Base-by-base conservation (phyloP, 441 rosid genomes). In the Euphorbia schlechtendalii region DNA sequence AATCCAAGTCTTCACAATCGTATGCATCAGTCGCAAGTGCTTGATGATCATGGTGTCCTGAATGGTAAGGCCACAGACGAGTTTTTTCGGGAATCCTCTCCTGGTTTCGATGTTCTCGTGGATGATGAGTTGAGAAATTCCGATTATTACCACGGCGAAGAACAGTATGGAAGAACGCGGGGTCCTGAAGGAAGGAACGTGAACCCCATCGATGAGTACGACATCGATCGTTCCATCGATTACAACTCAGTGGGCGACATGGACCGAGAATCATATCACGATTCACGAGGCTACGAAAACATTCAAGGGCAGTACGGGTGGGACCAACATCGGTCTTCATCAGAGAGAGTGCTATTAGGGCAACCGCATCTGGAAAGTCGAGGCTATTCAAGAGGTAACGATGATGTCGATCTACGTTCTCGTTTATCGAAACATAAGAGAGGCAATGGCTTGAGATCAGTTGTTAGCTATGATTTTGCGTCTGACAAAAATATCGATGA, bases 61-160 rank as follows among this genome's bases (percentile, higher is more conserved):
- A 81, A 75, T 61, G 85, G 78, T 43, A 92, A 82, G 86, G 96
- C 89, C 22, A 41, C 74, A 36, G 92, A 89, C 63, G 96, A 92
- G 21, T 70, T 73, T 59, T 57, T 86, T 66, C 84, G 86, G 80
- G 96, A 92, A 73, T 86, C 96, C 10, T 89, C 98, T 76, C 98
- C 98, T 73, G 98, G 98, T 59, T 89, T 92, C 83, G 92, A 92
- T 82, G 98, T 92, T 73, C 90, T 92, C 66, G 98, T 92, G 73
- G 96, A 87, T 64, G 86, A 86, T 72, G 96, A 92, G 74, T 73
- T 76, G 18, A 60, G 86, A 67, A 89, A 83, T 59, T 65, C 87
- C 59, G 89, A 86, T 67, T 92, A 80, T 74, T 89, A 80, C 70
- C 90, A 76, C 45, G 83, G 80, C 48, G 96, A 84, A 69, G 96